These are phyloP conservation scores for Recurvomyces mirabilis DNA, from an alignment of 495 filamentous ascomycete species.

Conservation along the genomic window DNA sequence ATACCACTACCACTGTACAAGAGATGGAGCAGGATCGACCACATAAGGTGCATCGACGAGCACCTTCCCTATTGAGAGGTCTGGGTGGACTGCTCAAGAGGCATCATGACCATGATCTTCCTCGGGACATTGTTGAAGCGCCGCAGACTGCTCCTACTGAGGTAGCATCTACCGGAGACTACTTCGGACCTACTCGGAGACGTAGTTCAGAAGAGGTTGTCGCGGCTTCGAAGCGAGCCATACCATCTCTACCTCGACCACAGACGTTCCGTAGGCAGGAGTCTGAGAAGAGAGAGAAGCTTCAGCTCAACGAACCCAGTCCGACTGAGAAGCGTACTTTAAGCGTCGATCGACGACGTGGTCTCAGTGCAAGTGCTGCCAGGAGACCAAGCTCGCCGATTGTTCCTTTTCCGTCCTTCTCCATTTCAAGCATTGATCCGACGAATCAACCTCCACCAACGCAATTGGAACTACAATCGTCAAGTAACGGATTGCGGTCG, in stretches of 20 bases:
- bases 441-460: constrained; percentile 1
- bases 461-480: background rate
- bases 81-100: constrained; percentile 27
- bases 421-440: constrained; percentile 23
- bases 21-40: constrained; percentile 15
- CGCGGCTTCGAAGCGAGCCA: constrained; percentile 37
- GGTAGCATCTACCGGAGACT: background rate
- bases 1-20: constrained; percentile 12
- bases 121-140: background rate
- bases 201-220: constrained; percentile 3
- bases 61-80: constrained; percentile 24
- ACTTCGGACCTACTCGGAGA: constrained; percentile 12
- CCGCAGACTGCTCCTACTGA: constrained; percentile 3
- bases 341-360: constrained; percentile 51
- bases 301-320: constrained; percentile 50
- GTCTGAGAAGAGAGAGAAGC: constrained; percentile 62
- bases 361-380: constrained; percentile 27
- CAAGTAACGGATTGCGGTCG: background rate
- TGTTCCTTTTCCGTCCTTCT: constrained; percentile 25
- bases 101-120: constrained; percentile 21
- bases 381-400: constrained; percentile 30
- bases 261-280: constrained; percentile 71
- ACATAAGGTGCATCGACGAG: constrained; percentile 24
- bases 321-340: constrained; percentile 54
- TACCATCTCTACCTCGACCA: constrained; percentile 65